Conservation (phyloP, 306 rosid genomes). For the Ziziphus jujuba region DNA sequence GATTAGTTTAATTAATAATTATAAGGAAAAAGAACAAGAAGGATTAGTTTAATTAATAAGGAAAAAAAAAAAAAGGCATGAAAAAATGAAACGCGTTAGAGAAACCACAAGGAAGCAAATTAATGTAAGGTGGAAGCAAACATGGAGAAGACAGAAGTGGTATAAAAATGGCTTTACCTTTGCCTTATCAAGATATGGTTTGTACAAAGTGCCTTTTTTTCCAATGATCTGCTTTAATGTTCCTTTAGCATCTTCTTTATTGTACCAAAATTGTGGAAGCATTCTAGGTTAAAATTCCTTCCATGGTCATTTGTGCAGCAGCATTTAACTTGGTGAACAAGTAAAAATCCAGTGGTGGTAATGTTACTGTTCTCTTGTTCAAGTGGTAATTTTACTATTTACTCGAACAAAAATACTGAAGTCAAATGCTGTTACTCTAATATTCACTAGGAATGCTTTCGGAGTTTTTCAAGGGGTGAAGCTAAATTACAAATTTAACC, state of each 20-base stretch:
- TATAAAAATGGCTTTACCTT: constrained; percentile 4
- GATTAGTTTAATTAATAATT: constrained; percentile 11
- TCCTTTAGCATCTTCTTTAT: background rate
- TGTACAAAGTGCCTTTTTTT: constrained; percentile 35
- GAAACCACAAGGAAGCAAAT: constrained; percentile 15
- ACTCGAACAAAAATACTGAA: too few species aligned
- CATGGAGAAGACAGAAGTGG: constrained; percentile 34
- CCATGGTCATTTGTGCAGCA: background rate
- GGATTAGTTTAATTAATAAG: too few species aligned
- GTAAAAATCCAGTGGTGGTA: too few species aligned
- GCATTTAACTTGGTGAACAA: too few species aligned
- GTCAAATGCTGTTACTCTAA: too few species aligned
- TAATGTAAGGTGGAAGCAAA: constrained; percentile 36
- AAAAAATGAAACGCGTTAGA: background rate
- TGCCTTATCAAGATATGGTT: constrained; percentile 30
- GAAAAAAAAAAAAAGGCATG: too few species aligned
- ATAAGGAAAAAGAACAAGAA: background rate
- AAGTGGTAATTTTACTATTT: too few species aligned
- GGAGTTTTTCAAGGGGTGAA: too few species aligned
- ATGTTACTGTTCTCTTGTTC: too few species aligned
- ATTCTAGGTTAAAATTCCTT: background rate
- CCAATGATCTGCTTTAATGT: background rate
- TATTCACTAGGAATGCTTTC: too few species aligned
- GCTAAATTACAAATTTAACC: too few species aligned
- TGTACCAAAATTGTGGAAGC: background rate